Evolutionary conservation across 2,329 filamentous ascomycete genomes (phyloP).

Genomic region (Didymella lethalis): DNA sequence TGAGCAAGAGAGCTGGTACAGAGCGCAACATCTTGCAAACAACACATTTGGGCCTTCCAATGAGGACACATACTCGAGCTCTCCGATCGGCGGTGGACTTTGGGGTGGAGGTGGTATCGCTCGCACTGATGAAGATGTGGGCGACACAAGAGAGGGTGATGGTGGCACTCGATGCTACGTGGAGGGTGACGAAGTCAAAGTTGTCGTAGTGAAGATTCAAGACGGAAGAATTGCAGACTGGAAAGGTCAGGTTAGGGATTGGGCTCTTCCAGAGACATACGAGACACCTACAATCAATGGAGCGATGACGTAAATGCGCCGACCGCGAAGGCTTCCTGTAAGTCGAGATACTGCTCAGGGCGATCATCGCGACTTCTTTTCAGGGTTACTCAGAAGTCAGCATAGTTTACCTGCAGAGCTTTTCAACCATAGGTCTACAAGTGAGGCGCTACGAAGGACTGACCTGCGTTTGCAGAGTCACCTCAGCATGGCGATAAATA

Average conservation of each 20-base stretch:
- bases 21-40: conserved; percentile 84
- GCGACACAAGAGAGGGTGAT: conserved; percentile 51
- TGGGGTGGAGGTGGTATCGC: conserved; percentile 31
- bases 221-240: conserved; percentile 91
- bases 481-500: background rate
- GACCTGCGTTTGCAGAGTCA: background rate
- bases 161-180: conserved; percentile 71
- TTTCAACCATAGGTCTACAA: too few species aligned
- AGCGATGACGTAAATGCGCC: background rate
- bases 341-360: background rate
- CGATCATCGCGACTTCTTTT: too few species aligned
- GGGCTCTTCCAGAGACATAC: conserved; percentile 45
- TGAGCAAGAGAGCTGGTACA: conserved; percentile 85
- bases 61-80: conserved; percentile 26
- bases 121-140: conserved; percentile 49
- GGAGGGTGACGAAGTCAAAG: conserved; percentile 81
- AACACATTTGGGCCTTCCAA: conserved; percentile 75
- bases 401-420: too few species aligned
- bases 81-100: too few species aligned
- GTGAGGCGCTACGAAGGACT: background rate
- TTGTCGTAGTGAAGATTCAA: conserved; percentile 83
- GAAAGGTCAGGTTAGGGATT: conserved; percentile 94
- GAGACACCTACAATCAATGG: conserved; percentile 5
- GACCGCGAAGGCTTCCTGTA: background rate
- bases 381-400: too few species aligned